These are phyloP conservation scores for Melastoma candidum DNA, from an alignment of 441 rosid genomes.

Conservation along the genomic window DNA sequence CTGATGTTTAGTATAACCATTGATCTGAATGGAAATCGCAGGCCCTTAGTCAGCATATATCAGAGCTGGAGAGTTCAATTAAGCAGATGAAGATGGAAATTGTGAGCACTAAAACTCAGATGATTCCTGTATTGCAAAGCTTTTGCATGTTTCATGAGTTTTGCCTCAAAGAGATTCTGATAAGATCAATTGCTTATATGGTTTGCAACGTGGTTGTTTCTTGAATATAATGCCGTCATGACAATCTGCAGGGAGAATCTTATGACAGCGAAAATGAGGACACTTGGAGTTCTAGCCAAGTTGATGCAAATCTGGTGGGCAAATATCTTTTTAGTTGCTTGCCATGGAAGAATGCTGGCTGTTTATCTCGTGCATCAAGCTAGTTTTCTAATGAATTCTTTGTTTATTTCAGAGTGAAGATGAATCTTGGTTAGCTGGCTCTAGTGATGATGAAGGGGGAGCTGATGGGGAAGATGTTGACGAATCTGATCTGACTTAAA, in stretches of 20 bases:
- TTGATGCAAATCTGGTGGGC: constrained; percentile 25
- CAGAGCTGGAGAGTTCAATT: constrained; percentile 69
- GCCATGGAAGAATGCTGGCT: neutral
- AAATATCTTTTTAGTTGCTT: constrained; percentile 15
- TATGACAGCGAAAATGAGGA: constrained; percentile 21
- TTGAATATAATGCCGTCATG: too few species aligned
- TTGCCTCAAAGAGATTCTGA: too few species aligned
- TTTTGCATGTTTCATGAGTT: neutral
- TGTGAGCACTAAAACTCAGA: constrained; percentile 35
- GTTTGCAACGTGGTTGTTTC: too few species aligned
- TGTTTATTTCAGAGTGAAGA: constrained; percentile 43
- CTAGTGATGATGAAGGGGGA: constrained; percentile 24
- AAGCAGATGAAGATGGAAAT: constrained; percentile 70
- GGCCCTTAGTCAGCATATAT: constrained; percentile 94
- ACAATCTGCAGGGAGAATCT: constrained; percentile 27
- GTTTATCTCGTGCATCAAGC: too few species aligned
- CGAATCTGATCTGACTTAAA: constrained; percentile 21
- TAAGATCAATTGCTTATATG: too few species aligned
- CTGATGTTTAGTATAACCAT: neutral
- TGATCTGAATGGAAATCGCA: constrained; percentile 20
- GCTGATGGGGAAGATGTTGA: constrained; percentile 41
- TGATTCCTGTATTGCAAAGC: neutral
- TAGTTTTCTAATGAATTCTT: constrained; percentile 7
- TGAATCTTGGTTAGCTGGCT: constrained; percentile 24
- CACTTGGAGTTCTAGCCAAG: constrained; percentile 21